These are phyloP conservation scores for Phlebopus sp. DNA, from an alignment of 1,284 basidiomycete genomes.

Conservation along the genomic window DNA sequence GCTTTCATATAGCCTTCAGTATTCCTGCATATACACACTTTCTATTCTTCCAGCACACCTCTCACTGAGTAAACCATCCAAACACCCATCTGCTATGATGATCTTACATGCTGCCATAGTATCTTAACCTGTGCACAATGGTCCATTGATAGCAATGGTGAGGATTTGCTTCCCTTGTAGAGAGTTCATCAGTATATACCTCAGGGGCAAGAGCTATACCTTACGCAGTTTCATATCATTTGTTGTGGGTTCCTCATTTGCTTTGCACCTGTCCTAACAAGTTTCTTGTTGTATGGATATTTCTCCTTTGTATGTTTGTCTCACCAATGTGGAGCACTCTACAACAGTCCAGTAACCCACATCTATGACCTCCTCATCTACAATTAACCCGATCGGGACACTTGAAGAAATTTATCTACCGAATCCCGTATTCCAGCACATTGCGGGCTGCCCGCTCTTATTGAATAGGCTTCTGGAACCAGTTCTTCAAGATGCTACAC, in stretches of 20 bases:
- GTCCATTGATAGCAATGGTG: slow-evolving; percentile 63
- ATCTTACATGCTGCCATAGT: slow-evolving; percentile 32
- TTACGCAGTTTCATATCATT: slow-evolving; percentile 7
- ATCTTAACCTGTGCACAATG: slow-evolving; percentile 62
- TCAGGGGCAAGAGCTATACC: slow-evolving; percentile 8
- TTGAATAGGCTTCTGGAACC: slow-evolving; percentile 54
- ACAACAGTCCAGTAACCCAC: too few species aligned
- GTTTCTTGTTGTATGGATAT: not conserved
- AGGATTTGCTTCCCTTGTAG: slow-evolving; percentile 13
- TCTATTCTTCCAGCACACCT: slow-evolving; percentile 43
- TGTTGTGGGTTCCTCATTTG: slow-evolving; percentile 8
- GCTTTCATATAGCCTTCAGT: too few species aligned
- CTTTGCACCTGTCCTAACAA: slow-evolving; percentile 4
- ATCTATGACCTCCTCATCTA: not conserved
- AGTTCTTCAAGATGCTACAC: slow-evolving; percentile 51
- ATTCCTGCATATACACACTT: slow-evolving; percentile 55
- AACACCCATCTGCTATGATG: not conserved
- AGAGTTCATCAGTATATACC: not conserved
- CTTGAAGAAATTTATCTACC: slow-evolving; percentile 21
- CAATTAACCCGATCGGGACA: slow-evolving; percentile 19
- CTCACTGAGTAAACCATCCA: slow-evolving; percentile 50
- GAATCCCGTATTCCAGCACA: slow-evolving; percentile 38
- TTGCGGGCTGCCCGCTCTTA: slow-evolving; percentile 47
- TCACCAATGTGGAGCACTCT: not conserved
- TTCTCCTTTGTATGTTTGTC: not conserved